Base-by-base conservation (phyloP, 2,329 filamentous ascomycete species). In the Bipolaris zeicola region DNA sequence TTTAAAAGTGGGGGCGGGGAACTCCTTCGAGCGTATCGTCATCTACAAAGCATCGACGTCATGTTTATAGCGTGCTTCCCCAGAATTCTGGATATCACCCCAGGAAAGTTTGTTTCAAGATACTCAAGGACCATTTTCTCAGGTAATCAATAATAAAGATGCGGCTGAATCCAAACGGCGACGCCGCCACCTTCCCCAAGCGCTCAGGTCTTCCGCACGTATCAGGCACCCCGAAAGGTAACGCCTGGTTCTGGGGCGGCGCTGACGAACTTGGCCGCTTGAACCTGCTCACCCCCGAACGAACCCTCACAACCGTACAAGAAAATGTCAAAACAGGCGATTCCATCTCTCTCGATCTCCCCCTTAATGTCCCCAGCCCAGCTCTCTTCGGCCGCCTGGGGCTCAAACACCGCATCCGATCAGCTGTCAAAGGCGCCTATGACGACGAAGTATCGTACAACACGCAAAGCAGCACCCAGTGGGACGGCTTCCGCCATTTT, bases 281-380 rank as follows among this genome's bases (percentile, higher is more conserved):
- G 18, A 88, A 89, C 68, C 80, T 85, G 26, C 78, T 88, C 13
- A 87, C 83, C 0, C 78, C 85, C 49, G 76, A 81, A 52, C 73
- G 82, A 16, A 83, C 87, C 18, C 78, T 78, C 10, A 76, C 78
- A 34, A 81, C 83, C 1, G 81, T 83, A 20, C 75, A 74, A 56
- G 77, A 76, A 69, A 62, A 57, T 33, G 86, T 88, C 59, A 75
- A 78, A 58, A 84, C 82, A 6, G 86, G 87, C 11, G 55, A 57
- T 18, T 61, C 66, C n/a, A 36, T 88, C 49, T 85, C 83, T 1
- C 79, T 88, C 18, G 85, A 89, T 74, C 85, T 85, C 79, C 79
- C 84, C 0, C 77, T 89, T 5, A 78, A 85, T 71, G 81, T 82
- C 10, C 81, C 79, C 31, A 73, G 81, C 43, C 69, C 80, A 8